phyloP scores from a whole-genome alignment of 2,329 filamentous ascomycete species.

The Aspergillus sp. region DNA sequence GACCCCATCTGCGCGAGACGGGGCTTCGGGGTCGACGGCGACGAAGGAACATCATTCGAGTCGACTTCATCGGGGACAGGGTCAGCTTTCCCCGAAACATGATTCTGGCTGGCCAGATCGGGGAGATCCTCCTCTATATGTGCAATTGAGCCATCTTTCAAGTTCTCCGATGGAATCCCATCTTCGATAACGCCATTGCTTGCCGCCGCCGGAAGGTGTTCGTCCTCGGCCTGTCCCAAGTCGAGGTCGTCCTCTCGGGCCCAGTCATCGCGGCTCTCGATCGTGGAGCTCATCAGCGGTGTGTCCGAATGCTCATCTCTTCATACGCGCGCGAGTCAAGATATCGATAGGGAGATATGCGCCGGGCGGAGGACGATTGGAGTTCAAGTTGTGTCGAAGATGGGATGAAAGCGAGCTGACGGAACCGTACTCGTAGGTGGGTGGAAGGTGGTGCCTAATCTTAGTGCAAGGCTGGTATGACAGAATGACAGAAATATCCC shows the following conservation, averaged over 20 bases:
- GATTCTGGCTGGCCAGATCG: conserved; percentile 24
- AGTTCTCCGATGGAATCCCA: conserved; percentile 14
- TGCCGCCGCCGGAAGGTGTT: conserved; percentile 27
- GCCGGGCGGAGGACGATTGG: not conserved
- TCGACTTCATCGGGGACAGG: conserved; percentile 14
- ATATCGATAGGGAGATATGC: not conserved
- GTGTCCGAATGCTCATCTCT: conserved; percentile 54
- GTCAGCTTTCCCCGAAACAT: conserved; percentile 20
- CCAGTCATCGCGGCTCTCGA: conserved; percentile 62
- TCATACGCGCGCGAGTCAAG: not conserved
- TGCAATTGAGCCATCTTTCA: conserved; percentile 19
- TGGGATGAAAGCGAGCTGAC: too few species aligned
- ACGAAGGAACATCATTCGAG: conserved; percentile 24
- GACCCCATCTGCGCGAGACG: conserved; percentile 18
- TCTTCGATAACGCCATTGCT: conserved; percentile 27
- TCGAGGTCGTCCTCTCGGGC: conserved; percentile 56
- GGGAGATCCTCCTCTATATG: conserved; percentile 29
- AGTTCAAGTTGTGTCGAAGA: not conserved
- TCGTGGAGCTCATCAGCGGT: conserved; percentile 69
- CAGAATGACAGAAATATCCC: not conserved
- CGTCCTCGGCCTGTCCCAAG: conserved; percentile 42
- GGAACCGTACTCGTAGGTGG: not conserved
- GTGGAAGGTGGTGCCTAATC: not conserved
- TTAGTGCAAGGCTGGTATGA: not conserved
- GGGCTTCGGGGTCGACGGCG: conserved; percentile 12